phyloP scores from a whole-genome alignment of 306 rosid species.

The Herpetospermum pedunculosum region DNA sequence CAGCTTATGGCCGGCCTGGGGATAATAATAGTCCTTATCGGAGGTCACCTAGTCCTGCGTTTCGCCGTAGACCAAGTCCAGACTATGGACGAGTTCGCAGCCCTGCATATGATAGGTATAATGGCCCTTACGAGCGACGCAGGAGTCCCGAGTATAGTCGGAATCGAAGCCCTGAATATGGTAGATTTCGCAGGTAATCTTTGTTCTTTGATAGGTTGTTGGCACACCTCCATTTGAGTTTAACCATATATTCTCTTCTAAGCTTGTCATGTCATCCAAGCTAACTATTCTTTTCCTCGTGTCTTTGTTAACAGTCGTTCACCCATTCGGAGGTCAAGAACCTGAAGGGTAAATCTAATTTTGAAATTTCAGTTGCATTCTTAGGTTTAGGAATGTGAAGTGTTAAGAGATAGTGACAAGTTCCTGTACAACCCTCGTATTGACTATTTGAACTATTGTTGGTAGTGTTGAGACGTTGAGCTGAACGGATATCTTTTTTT shows the following conservation, averaged over 20 bases:
- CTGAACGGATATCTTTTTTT: too few species aligned
- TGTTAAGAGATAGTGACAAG: not conserved
- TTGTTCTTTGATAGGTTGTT: too few species aligned
- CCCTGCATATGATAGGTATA: slow-evolving; percentile 64
- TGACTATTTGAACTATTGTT: not conserved
- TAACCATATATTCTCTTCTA: too few species aligned
- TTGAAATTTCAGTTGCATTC: not conserved
- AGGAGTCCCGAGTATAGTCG: slow-evolving; percentile 52
- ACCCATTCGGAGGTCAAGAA: slow-evolving; percentile 54
- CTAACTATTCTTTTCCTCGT: not conserved
- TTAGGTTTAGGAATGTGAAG: slow-evolving; percentile 4
- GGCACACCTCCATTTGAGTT: too few species aligned
- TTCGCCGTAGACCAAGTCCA: slow-evolving; percentile 73
- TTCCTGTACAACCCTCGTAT: not conserved
- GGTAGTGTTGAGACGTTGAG: not conserved
- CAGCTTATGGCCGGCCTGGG: slow-evolving; percentile 40
- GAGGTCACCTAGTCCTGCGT: slow-evolving; percentile 70
- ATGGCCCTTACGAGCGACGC: slow-evolving; percentile 48
- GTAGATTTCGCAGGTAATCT: not conserved
- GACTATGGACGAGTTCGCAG: slow-evolving; percentile 79
- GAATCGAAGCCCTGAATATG: slow-evolving; percentile 48
- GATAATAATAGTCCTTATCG: slow-evolving; percentile 31
- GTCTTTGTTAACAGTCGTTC: slow-evolving; percentile 39
- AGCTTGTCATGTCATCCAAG: not conserved
- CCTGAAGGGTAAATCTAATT: slow-evolving; percentile 19